A percentile compares a stretch with the other conserved stretches of the same genome.
Evolutionary conservation across 768 basidiomycete species (phyloP).

Genomic region (Artomyces pyxidatus): DNA sequence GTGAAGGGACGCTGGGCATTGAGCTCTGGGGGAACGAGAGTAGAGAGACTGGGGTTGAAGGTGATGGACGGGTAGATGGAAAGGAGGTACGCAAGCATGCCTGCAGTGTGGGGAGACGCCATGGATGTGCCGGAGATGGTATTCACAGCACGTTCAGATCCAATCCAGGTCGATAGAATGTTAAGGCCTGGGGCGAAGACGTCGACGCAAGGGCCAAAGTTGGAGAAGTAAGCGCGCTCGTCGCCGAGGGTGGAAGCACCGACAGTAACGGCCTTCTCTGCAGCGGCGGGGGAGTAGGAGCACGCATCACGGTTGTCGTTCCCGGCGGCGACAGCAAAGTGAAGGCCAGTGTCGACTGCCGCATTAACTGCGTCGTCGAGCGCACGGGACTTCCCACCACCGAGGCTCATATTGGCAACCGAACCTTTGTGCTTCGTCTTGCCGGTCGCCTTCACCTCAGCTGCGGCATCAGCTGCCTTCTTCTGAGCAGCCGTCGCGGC

Average conservation of each 20-base stretch:
- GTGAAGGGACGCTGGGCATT: slow-evolving; percentile 25
- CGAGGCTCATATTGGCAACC: slow-evolving; percentile 95
- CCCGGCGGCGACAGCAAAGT: slow-evolving; percentile 95
- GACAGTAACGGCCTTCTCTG: slow-evolving; percentile 88
- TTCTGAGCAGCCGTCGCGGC: slow-evolving; percentile 47
- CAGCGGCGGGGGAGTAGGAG: slow-evolving; percentile 84
- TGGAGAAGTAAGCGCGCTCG: slow-evolving; percentile 87
- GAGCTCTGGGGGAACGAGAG: slow-evolving; percentile 27
- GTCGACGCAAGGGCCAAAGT: slow-evolving; percentile 85
- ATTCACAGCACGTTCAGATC: slow-evolving; percentile 43
- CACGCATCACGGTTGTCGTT: slow-evolving; percentile 89
- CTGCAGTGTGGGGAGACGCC: slow-evolving; percentile 87
- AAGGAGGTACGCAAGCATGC: slow-evolving; percentile 82
- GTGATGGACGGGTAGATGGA: slow-evolving; percentile 66
- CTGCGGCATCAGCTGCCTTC: slow-evolving; percentile 53
- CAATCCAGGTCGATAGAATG: slow-evolving; percentile 81
- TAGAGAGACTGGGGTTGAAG: slow-evolving; percentile 43
- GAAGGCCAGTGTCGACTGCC: slow-evolving; percentile 77
- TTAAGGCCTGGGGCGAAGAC: slow-evolving; percentile 87
- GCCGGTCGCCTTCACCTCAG: slow-evolving; percentile 64
- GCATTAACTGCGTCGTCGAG: slow-evolving; percentile 81
- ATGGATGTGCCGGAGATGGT: slow-evolving; percentile 87
- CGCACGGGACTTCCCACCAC: slow-evolving; percentile 84
- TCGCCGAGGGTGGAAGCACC: slow-evolving; percentile 82
- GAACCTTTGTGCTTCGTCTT: slow-evolving; percentile 87